Base-by-base conservation (phyloP, 2,329 filamentous ascomycete genomes). In the Microdochium nivale region DNA sequence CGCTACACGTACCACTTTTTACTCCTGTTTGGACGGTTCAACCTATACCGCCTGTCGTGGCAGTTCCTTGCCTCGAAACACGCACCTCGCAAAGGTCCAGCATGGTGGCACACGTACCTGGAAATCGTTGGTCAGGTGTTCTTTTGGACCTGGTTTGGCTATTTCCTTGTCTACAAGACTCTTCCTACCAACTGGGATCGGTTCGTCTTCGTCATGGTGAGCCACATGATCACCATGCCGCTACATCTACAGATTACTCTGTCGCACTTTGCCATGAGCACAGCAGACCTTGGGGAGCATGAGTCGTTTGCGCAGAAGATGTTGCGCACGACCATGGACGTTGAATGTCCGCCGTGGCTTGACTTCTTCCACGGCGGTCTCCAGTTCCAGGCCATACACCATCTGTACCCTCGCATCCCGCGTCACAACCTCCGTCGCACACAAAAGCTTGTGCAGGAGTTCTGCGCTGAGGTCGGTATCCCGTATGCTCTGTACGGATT, bases 181-280 rank as follows among this genome's bases (percentile, higher is more conserved):
- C 82, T 95, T 49, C 87, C 88, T 14, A 81, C 79, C 56, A 81
- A 79, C 67, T 80, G 79, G 68, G 79, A 80, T 55, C 83, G 90
- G 19, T 76, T 94, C 51, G 70, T 79, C 48, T 96, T 89, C 66
- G 73, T 96, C 61, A 74, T 95, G 65, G 70, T 94, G 62, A 91
- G 87, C 62, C 89, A 96, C 64, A 79, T 90, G 63, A 77, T 89
- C 25, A 88, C 88, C 7, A 87, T 88, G 67, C 86, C 90, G 2
- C 73, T 96, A 49, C 90, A 96, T 66, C 80, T 92, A 11, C 90
- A 96, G 66, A 95, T 96, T 65, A 95, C 90, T 0, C 79, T 96
- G 19, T 94, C 88, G 2, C 90, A 96, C 68, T 96, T 95, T 68
- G 88, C 88, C 58, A 96, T 95, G 90, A 92, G 88, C 59, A 96